Conservation (phyloP, 139 green algal genomes). For the Coccomyxa sp. region DNA sequence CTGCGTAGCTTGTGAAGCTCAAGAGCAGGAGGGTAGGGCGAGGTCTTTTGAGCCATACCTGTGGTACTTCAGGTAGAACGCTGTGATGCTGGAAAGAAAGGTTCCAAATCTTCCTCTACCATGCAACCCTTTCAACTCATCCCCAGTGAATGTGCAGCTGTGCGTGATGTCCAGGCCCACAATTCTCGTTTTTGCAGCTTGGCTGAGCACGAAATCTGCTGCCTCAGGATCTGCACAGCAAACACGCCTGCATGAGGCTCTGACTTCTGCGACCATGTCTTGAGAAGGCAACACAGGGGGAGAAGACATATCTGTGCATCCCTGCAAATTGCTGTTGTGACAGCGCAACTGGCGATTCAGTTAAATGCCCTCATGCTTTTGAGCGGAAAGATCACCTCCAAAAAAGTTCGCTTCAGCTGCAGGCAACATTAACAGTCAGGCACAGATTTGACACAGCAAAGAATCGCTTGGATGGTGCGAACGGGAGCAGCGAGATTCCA, state of each 20-base stretch:
- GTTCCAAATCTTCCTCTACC: slow-evolving; percentile 42
- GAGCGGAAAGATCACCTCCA: slow-evolving; percentile 11
- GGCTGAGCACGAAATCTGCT: slow-evolving; percentile 61
- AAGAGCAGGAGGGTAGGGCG: background rate
- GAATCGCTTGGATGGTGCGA: background rate
- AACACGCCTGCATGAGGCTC: background rate
- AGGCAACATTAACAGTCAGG: background rate
- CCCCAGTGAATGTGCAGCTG: slow-evolving; percentile 31
- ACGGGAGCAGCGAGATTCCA: background rate
- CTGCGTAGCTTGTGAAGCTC: background rate
- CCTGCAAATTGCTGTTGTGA: too few species aligned
- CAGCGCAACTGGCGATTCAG: too few species aligned
- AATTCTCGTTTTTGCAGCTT: slow-evolving; percentile 19
- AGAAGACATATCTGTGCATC: background rate
- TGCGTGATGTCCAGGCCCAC: slow-evolving; percentile 74
- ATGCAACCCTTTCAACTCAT: slow-evolving; percentile 38
- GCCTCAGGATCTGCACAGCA: slow-evolving; percentile 54
- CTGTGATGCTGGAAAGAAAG: slow-evolving; percentile 55
- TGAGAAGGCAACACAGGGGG: background rate
- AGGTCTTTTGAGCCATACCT: slow-evolving; percentile 15
- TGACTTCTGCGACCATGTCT: background rate
- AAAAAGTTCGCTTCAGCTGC: slow-evolving; percentile 76
- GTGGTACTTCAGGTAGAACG: slow-evolving; percentile 74
- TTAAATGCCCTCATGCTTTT: background rate
- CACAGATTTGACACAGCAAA: too few species aligned